Percentiles rank a stretch among this genome's conserved stretches.
phyloP scores from a whole-genome alignment of 2,329 filamentous ascomycete genomes.

The Botrytis deweyae region DNA sequence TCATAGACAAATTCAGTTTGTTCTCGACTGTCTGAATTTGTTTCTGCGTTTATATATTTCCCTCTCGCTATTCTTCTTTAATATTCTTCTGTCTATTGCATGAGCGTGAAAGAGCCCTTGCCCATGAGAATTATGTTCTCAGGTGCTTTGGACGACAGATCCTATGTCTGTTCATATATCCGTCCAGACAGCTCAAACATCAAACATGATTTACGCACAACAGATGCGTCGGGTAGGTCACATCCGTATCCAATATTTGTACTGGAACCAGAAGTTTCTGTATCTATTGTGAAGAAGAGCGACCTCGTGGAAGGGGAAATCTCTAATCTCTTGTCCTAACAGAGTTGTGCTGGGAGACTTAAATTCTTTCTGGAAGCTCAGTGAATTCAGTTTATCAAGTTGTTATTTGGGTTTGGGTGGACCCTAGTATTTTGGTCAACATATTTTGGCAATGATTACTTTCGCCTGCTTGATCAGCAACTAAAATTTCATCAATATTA shows the following conservation, averaged over 20 bases:
- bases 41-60: not conserved
- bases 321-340: not conserved
- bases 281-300: not conserved
- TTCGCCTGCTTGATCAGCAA: not conserved
- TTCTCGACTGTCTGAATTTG: too few relatives aligned
- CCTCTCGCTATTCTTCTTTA: not conserved
- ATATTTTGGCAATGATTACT: not conserved
- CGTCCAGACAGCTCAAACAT: not conserved
- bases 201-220: not conserved
- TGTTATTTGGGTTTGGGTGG: not conserved
- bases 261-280: not conserved
- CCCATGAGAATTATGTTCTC: not conserved
- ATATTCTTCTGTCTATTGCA: not conserved
- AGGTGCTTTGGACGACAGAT: too few relatives aligned
- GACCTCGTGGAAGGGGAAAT: not conserved
- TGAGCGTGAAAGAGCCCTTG: not conserved
- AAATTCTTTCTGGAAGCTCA: not conserved
- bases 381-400: not conserved
- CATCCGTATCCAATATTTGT: not conserved
- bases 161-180: not conserved
- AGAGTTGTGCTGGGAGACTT: not conserved
- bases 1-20: not conserved
- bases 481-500: not conserved
- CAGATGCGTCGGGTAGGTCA: too few relatives aligned
- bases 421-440: not conserved